Conservation (phyloP, 805 yeast species). For the Metschnikowia drakensbergensis region DNA sequence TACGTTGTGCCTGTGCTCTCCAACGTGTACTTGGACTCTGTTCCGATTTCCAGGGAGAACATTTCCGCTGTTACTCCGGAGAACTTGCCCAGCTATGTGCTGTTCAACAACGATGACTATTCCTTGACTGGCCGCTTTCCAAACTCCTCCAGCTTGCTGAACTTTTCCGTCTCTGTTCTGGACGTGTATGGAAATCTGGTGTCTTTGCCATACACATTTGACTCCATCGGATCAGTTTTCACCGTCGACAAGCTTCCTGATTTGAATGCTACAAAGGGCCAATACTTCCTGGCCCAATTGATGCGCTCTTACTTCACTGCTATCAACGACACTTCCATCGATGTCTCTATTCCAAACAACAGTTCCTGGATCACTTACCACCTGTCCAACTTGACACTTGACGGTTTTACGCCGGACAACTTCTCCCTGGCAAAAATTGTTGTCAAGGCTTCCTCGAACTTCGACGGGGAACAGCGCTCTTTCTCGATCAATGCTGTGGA, state of each 20-base stretch:
- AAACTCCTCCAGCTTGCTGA: conserved; percentile 32
- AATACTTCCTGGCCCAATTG: conserved; percentile 55
- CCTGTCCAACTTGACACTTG: conserved; percentile 56
- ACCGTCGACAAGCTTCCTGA: conserved; percentile 49
- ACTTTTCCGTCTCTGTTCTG: conserved; percentile 52
- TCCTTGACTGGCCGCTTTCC: conserved; percentile 59
- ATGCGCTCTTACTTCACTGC: conserved; percentile 56
- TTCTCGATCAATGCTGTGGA: conserved; percentile 53
- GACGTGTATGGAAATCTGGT: conserved; percentile 63
- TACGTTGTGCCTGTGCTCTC: conserved; percentile 59
- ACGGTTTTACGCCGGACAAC: conserved; percentile 54
- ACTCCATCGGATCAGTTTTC: conserved; percentile 53
- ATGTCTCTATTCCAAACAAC: conserved; percentile 36
- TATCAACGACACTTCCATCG: conserved; percentile 44
- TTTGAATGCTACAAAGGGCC: conserved; percentile 66
- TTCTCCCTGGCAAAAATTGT: conserved; percentile 23
- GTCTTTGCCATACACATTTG: conserved; percentile 53
- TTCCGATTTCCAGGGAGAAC: conserved; percentile 43
- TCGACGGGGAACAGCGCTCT: conserved; percentile 29
- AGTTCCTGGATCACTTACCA: conserved; percentile 66
- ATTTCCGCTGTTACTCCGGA: conserved; percentile 48
- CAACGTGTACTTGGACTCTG: conserved; percentile 63
- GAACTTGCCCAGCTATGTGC: conserved; percentile 60
- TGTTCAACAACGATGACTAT: conserved; percentile 36
- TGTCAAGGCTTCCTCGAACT: conserved; percentile 29